Evolutionary conservation across 2,329 filamentous ascomycete species (phyloP).

Genomic region (Colletotrichum destructivum): DNA sequence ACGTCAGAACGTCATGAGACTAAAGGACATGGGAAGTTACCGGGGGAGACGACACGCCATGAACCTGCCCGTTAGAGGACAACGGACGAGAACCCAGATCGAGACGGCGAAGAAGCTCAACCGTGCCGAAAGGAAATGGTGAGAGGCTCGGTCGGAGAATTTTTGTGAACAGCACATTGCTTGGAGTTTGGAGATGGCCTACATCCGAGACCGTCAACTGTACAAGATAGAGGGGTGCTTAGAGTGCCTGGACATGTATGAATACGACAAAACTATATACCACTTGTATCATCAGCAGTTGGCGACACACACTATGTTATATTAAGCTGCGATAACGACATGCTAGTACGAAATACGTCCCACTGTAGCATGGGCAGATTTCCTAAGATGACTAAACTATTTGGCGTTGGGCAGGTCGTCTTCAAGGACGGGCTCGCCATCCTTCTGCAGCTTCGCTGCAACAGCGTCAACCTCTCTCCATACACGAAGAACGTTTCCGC

Average conservation of each 20-base stretch:
- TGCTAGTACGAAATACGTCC: background rate
- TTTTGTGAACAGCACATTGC: background rate
- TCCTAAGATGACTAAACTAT: background rate
- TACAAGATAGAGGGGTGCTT: constrained; percentile 46
- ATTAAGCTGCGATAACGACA: background rate
- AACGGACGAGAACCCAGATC: constrained; percentile 85
- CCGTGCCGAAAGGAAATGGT: constrained; percentile 64
- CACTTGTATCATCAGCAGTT: constrained; percentile 20
- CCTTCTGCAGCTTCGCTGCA: constrained; percentile 74
- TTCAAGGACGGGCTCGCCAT: constrained; percentile 67
- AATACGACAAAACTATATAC: constrained; percentile 40
- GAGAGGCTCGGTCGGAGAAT: constrained; percentile 25
- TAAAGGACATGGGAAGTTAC: constrained; percentile 94
- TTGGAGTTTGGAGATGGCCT: constrained; percentile 5
- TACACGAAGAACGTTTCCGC: constrained; percentile 86
- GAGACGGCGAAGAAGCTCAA: constrained; percentile 75
- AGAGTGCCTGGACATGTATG: constrained; percentile 36
- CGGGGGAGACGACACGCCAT: constrained; percentile 93
- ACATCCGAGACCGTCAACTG: constrained; percentile 36
- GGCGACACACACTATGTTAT: background rate
- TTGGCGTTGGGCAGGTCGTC: constrained; percentile 61
- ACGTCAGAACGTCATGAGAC: constrained; percentile 85
- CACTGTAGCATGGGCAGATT: background rate
- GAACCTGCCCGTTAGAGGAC: constrained; percentile 90
- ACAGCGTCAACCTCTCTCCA: constrained; percentile 86